phyloP scores from a whole-genome alignment of 2,329 filamentous ascomycete genomes.

The Diaporthe caulivora region DNA sequence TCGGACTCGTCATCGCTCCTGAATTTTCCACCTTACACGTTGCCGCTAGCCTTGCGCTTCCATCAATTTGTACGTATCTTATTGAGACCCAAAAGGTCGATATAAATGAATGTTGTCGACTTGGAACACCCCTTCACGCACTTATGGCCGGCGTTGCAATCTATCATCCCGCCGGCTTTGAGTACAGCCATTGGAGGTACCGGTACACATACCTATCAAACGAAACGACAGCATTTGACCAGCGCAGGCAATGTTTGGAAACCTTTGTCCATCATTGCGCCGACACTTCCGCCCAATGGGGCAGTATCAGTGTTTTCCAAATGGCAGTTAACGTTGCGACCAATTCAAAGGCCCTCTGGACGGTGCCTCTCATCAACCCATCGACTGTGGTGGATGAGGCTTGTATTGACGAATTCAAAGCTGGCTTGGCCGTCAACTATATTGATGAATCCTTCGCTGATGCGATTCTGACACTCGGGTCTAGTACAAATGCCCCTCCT shows the following conservation, averaged over 20 bases:
- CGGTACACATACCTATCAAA: background rate
- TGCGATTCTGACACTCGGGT: background rate
- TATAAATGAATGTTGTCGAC: background rate
- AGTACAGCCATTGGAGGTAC: background rate
- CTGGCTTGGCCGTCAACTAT: rapidly evolving
- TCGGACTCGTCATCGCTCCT: background rate
- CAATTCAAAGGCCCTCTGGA: background rate
- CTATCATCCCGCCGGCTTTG: background rate
- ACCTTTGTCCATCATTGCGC: background rate
- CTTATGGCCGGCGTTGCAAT: background rate
- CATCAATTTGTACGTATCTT: background rate
- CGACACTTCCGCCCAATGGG: background rate
- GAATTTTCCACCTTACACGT: background rate
- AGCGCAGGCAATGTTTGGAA: background rate
- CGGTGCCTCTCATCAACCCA: background rate
- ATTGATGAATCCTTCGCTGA: background rate
- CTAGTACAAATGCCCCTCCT: no score
- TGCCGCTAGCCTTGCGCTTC: background rate
- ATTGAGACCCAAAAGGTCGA: background rate
- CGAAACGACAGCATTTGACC: background rate
- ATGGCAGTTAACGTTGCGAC: background rate
- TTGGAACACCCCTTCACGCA: background rate
- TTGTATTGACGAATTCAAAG: no score
- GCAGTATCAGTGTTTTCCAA: background rate
- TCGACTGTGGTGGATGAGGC: background rate